These are phyloP conservation scores for Sporothrix brunneoviolacea DNA, from an alignment of 2,329 filamentous ascomycete genomes.

Conservation along the genomic window DNA sequence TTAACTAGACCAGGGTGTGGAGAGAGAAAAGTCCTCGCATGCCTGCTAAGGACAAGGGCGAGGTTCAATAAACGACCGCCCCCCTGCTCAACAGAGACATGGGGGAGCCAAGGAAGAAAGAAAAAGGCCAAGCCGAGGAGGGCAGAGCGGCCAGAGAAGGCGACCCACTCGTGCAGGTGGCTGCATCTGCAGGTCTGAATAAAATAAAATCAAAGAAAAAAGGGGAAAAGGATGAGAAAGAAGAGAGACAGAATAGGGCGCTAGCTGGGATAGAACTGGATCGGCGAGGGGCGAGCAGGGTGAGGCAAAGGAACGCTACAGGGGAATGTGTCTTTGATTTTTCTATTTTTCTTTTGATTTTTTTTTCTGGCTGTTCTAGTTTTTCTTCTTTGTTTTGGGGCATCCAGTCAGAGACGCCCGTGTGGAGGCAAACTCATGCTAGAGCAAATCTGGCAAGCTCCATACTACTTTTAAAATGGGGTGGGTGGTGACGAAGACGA, in stretches of 20 bases:
- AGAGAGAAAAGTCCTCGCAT: conserved; percentile 9
- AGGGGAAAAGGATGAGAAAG: no score
- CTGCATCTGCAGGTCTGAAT: no score
- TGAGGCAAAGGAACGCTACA: no score
- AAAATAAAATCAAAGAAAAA: conserved; percentile 3
- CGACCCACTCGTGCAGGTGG: not conserved
- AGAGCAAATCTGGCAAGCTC: conserved; percentile 1
- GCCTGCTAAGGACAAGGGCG: conserved; percentile 1
- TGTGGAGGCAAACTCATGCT: conserved; percentile 7
- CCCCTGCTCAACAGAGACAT: not conserved
- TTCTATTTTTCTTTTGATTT: not conserved
- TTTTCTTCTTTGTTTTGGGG: conserved; percentile 3
- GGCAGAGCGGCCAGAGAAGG: not conserved
- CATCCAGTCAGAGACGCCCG: conserved; percentile 9
- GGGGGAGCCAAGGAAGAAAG: not conserved
- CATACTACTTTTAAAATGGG: not conserved
- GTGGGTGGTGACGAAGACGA: conserved; percentile 11
- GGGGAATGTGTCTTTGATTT: not conserved
- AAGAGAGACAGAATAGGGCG: no score
- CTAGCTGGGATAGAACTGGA: no score
- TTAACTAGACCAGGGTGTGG: conserved; percentile 3
- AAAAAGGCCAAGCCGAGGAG: not conserved
- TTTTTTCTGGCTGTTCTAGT: not conserved
- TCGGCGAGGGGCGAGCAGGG: no score
- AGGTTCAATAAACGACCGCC: conserved; percentile 6